A percentile compares a stretch with the other conserved stretches of the same genome.
Evolutionary conservation across 2,329 filamentous ascomycete genomes (phyloP).

Genomic region (Penicillium sp.): DNA sequence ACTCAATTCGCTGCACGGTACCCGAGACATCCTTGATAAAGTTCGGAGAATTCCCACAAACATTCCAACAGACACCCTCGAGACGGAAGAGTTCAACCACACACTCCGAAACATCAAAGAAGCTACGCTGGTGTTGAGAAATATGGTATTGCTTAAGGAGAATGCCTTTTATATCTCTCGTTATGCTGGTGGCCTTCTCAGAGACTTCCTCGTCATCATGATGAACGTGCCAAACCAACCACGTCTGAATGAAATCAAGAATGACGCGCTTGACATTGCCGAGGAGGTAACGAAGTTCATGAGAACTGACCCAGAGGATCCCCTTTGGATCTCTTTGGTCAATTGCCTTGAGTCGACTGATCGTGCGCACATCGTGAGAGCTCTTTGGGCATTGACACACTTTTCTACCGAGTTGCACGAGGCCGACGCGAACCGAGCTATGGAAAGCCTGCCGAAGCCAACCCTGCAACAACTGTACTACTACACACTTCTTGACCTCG

Average conservation of each 20-base stretch:
- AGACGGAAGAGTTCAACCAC: conserved; percentile 70
- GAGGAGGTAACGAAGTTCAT: conserved; percentile 87
- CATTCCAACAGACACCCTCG: conserved; percentile 65
- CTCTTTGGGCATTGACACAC: conserved; percentile 77
- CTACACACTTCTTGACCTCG: conserved; percentile 54
- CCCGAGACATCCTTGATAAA: conserved; percentile 69
- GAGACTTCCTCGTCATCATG: conserved; percentile 80
- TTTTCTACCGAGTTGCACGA: conserved; percentile 85
- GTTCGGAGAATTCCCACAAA: conserved; percentile 65
- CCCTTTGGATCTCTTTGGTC: conserved; percentile 72
- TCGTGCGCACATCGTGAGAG: conserved; percentile 76
- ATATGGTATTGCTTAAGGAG: conserved; percentile 92
- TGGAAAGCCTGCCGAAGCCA: conserved; percentile 67
- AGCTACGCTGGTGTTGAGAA: conserved; percentile 82
- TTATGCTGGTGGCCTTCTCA: conserved; percentile 64
- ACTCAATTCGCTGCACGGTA: conserved; percentile 67
- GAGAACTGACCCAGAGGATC: conserved; percentile 69
- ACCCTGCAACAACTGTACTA: conserved; percentile 58
- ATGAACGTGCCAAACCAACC: conserved; percentile 74
- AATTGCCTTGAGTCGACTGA: conserved; percentile 66
- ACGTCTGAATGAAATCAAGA: conserved; percentile 76
- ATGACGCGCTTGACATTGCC: conserved; percentile 87
- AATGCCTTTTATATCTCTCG: conserved; percentile 82
- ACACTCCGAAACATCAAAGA: conserved; percentile 77
- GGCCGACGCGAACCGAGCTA: conserved; percentile 62